Evolutionary conservation across 768 basidiomycete genomes (phyloP), one percentile per base, ranked within the genome.

Genomic region (Trametes coccinea): DNA sequence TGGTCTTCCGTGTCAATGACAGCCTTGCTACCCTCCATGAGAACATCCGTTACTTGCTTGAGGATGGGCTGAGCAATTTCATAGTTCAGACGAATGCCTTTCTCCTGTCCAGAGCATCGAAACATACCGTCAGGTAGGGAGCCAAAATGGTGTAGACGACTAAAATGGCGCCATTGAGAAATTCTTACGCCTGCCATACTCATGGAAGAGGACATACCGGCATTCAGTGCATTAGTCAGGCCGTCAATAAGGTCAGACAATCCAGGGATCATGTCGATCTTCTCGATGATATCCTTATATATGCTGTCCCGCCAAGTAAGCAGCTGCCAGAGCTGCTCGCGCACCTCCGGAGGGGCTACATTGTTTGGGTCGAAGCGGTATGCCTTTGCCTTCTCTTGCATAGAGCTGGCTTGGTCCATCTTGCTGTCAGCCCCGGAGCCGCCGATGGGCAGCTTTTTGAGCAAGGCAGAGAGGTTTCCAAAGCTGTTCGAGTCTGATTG

Each of bases 1-100:
- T 90, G 88, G 63, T 90, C 88, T 37, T 84, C 81, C 29, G 78
- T 81, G 70, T 89, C 82, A 66, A 90, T 88, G 60, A 90, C 86
- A 30, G 84, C 82, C 69, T 86, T 85, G 66, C 85, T 86, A 5
- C 85, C 84, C 68, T 85, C 82, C 47, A 81, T 77, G 14, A 90
- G 78, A 11, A 80, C 83, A 3, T 73, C 71, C 10, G 83, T 86
- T 8, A 84, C 82, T 64, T 85, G 81, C 52, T 80, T 77, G 27
- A 89, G 75, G 56, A 89, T 78, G 9, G 88, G 88, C 84, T 89
- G 39, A 17, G 46, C 4, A 29, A 9, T 10, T 5, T 31, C 48
- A 1, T 30, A 8, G 29, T 27, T 49, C 3, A n/a, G 4, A 3
- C 4, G 3, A 49, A n/a, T 3, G 14, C 7, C 7, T 14, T 8